These are phyloP conservation scores for Leptosphaerulina australis DNA, from an alignment of 2,329 filamentous ascomycete species.

Conservation along the genomic window DNA sequence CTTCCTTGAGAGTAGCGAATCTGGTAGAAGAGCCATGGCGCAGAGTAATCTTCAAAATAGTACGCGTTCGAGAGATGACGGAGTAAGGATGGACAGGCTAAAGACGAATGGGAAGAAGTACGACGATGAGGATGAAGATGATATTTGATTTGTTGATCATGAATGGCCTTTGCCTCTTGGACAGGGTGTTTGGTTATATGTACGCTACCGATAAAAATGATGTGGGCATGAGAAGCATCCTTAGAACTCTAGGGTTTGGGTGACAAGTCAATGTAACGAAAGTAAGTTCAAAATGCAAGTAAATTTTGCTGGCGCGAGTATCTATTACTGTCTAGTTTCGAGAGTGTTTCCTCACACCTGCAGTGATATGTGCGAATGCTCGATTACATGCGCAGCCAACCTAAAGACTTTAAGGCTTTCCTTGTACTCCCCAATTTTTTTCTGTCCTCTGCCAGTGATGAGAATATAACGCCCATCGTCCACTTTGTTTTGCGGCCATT, in stretches of 20 bases:
- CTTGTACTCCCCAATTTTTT: too few species aligned
- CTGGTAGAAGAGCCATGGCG: conserved; percentile 79
- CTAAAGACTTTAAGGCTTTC: too few species aligned
- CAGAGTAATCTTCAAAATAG: conserved; percentile 56
- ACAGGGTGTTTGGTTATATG: conserved; percentile 10
- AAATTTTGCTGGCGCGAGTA: too few species aligned
- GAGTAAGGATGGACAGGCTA: conserved; percentile 48
- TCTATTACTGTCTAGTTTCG: too few species aligned
- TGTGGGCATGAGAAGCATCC: background rate
- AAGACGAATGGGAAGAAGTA: conserved; percentile 53
- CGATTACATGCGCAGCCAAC: too few species aligned
- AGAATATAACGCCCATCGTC: too few species aligned
- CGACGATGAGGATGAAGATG: conserved; percentile 40
- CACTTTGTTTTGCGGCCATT: too few species aligned
- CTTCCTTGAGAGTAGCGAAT: conserved; percentile 86
- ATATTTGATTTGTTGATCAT: conserved; percentile 37
- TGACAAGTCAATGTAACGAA: too few species aligned
- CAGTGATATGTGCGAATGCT: too few species aligned
- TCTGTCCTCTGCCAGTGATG: too few species aligned
- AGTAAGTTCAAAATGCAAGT: too few species aligned
- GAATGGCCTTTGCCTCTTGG: background rate
- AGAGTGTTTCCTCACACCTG: too few species aligned
- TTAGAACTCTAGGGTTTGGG: conserved; percentile 16
- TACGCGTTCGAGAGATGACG: conserved; percentile 25
- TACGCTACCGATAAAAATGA: background rate